Evolutionary conservation across 345 rosid species (phyloP), one percentile per base, ranked within the genome.

Genomic region (Erysimum cheiranthoides): DNA sequence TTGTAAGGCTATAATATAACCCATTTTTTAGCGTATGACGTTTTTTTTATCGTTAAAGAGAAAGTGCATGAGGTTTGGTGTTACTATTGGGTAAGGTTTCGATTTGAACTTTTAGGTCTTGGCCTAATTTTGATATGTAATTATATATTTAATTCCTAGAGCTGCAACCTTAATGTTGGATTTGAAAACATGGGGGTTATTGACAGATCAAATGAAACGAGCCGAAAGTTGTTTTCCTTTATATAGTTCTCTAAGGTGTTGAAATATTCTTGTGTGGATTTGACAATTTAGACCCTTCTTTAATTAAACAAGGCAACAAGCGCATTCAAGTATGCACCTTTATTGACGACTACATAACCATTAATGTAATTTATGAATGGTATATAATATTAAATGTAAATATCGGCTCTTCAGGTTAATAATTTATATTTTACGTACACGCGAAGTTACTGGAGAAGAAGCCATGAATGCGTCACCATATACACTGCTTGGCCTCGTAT

Each of bases 391-490:
- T 52, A 53, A 7, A 57, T 16, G 66, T 74, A 34, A 42, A 34
- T 27, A 14, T 71, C 0, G 4, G 6, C 5, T 14, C 5, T 8
- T 47, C n/a, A 45, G 18, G 45, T 58, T 17, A 46, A 7, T 5
- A 14, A 0, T 38, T 34, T 21, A 51, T 51, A 5, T 43, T 45
- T 57, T 47, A 74, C 78, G 73, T 74, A 66, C 34, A 74, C 61
- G 61, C 61, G 73, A 75, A 75, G 79, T 75, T 67, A 49, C 35
- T 30, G 73, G 42, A 67, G 54, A 58, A 18, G 42, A 67, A 49
- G 42, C 68, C 73, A 75, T 75, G 17, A 75, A 75, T 75, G 68
- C 73, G 73, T 75, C 73, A 75, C 78, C 28, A 43, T 73, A 60
- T 57, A 13, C 61, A 74, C 59, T 57, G 56, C 53, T 62, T 72